Conservation (phyloP, 2,329 filamentous ascomycete genomes). For the Chaetomium strumarium region DNA sequence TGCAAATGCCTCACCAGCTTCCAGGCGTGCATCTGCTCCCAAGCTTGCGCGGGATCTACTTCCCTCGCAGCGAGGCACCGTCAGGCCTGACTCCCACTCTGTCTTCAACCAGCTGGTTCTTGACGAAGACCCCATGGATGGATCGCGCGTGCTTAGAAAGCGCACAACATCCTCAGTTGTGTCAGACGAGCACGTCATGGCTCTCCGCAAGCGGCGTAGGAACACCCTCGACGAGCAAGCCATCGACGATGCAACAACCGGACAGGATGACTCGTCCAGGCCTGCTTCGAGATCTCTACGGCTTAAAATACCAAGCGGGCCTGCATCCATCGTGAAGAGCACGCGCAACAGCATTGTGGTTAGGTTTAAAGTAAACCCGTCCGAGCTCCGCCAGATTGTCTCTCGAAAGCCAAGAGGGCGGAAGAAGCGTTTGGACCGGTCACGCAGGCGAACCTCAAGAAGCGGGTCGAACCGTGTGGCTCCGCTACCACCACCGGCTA, state of each 20-base stretch:
- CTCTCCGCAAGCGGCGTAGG: conserved; percentile 49
- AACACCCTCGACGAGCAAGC: conserved; percentile 41
- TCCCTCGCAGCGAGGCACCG: conserved; percentile 58
- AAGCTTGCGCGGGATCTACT: conserved; percentile 67
- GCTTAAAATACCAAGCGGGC: conserved; percentile 40
- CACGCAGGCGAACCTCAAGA: conserved; percentile 30
- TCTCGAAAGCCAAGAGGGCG: conserved; percentile 49
- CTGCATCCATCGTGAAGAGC: conserved; percentile 39
- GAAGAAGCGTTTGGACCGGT: conserved; percentile 41
- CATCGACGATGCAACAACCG: conserved; percentile 28
- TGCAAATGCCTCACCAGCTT: conserved; percentile 33
- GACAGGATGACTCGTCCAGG: conserved; percentile 29
- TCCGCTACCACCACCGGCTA: conserved; percentile 32
- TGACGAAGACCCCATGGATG: conserved; percentile 68
- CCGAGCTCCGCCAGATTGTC: conserved; percentile 56
- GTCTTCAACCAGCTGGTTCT: conserved; percentile 69
- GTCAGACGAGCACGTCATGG: conserved; percentile 48
- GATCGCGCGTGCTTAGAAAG: conserved; percentile 72
- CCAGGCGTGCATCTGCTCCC: conserved; percentile 53
- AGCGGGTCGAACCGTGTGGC: conserved; percentile 31
- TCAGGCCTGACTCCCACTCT: conserved; percentile 66
- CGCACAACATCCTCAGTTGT: conserved; percentile 73
- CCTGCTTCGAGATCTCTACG: conserved; percentile 53
- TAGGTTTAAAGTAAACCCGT: conserved; percentile 51
- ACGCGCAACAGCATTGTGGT: conserved; percentile 46